phyloP scores from a whole-genome alignment of 2,329 filamentous ascomycete species.

The Nannizzia gypsea region DNA sequence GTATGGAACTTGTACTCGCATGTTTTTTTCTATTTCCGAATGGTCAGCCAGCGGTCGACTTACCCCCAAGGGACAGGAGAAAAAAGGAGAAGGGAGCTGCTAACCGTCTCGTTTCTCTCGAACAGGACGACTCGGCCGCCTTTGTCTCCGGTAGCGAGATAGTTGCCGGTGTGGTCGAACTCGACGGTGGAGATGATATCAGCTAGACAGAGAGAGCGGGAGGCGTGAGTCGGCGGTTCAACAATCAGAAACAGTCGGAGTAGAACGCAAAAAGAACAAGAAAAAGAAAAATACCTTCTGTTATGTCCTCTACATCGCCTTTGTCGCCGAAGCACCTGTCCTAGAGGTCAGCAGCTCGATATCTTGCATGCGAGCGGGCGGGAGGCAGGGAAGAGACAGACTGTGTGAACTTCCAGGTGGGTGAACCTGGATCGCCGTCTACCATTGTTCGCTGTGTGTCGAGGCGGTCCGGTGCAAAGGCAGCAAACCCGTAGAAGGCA shows the following conservation, averaged over 20 bases:
- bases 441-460: constrained; percentile 62
- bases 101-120: constrained; percentile 80
- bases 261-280: not conserved
- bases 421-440: constrained; percentile 85
- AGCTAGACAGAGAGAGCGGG: constrained; percentile 21
- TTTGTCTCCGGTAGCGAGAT: constrained; percentile 42
- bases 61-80: no score
- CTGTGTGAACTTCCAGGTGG: constrained; percentile 99
- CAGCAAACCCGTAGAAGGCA: no score
- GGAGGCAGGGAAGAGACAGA: constrained; percentile 43
- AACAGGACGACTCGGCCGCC: constrained; percentile 42
- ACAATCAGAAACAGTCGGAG: constrained; percentile 8
- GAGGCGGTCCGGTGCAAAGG: no score
- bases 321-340: constrained; percentile 96
- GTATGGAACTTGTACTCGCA: constrained; percentile 99
- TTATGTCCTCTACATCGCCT: constrained; percentile 97
- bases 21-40: constrained; percentile 82
- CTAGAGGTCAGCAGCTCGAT: constrained; percentile 6
- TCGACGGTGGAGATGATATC: constrained; percentile 44
- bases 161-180: constrained; percentile 43
- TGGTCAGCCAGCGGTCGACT: no score
- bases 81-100: constrained; percentile 21
- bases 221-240: no score
- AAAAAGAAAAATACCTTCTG: constrained; percentile 56
- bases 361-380: not conserved